phyloP scores from a whole-genome alignment of 2,329 filamentous ascomycete genomes.

The Ophiostoma tasmaniense region DNA sequence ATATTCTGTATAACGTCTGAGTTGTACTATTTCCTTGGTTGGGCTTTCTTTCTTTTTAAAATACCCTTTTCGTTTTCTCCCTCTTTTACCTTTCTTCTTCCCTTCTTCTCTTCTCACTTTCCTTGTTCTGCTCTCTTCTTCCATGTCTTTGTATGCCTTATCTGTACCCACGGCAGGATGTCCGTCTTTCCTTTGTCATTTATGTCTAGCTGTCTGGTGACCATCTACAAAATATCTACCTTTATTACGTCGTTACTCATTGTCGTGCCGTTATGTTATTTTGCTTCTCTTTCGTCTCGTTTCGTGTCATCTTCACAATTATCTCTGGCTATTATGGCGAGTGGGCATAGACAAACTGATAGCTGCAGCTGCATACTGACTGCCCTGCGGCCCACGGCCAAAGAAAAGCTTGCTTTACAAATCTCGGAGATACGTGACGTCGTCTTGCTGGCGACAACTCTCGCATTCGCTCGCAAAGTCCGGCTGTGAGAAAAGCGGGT shows the following conservation, averaged over 20 bases:
- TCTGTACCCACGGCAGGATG: background rate
- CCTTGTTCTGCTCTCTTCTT: background rate
- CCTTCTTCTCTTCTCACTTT: background rate
- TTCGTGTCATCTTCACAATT: no score
- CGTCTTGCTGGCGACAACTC: background rate
- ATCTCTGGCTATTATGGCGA: no score
- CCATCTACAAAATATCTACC: background rate
- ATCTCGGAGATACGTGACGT: constrained; percentile 14
- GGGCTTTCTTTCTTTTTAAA: constrained; percentile 6
- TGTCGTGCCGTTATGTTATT: background rate
- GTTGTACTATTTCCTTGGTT: background rate
- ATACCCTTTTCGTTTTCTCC: constrained; percentile 13
- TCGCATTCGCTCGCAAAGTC: background rate
- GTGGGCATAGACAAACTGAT: background rate
- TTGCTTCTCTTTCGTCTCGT: background rate
- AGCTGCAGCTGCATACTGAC: background rate
- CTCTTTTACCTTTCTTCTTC: background rate
- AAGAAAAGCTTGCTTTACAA: background rate
- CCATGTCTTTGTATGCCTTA: background rate
- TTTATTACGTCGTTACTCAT: background rate
- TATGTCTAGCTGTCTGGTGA: background rate
- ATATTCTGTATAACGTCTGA: background rate
- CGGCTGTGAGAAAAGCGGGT: background rate
- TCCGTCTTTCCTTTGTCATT: background rate
- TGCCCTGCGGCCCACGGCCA: background rate